Base-by-base conservation (phyloP, 2,329 filamentous ascomycete genomes). In the Beauveria australis region DNA sequence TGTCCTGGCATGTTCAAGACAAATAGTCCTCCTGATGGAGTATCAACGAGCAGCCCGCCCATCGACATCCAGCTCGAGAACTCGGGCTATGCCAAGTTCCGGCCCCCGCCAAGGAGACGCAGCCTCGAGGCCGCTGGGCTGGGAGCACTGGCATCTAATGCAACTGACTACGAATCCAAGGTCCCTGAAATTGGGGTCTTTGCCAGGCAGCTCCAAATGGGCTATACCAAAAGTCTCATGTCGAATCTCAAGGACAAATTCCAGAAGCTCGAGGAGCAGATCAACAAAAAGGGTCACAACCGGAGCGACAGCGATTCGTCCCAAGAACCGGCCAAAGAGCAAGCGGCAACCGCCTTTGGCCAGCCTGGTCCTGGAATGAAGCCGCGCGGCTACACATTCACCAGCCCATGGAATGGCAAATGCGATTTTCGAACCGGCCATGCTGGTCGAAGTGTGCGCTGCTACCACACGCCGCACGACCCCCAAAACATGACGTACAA, bases 361-460 rank as follows among this genome's bases (percentile, higher is more conserved):
- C 71, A 75, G 1, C 77, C 79, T 0, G 76, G 76, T 0, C 76
- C 77, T 0, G 80, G 75, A 19, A 75, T 79, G 63, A 82, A 77
- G 59, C 79, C 85, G 0, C 80, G 81, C 37, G 88, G 86, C 19
- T 96, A 95, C 73, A 82, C 85, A 1, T 97, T 97, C 70, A 76
- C 79, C 22, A 94, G 89, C 47, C 92, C 92, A 0, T 97, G 93
- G 93, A 86, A 91, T 63, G 89, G 91, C 18, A 82, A 83, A 47
- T 97, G 93, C 74, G 89, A 92, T 63, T 97, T 97, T 73, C 80
- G 84, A 18, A 94, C 92, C 0, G 88, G 89, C 43, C 81, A 85
- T 60, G 87, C 84, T 48, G 92, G 93, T 2, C 86, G 88, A 56
- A 88, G 84, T 60, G 75, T 95, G 16, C 86, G 85, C 71, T 92